These are phyloP conservation scores for Fusarium nisikadoi DNA, from an alignment of 2,329 filamentous ascomycete species.

Conservation along the genomic window DNA sequence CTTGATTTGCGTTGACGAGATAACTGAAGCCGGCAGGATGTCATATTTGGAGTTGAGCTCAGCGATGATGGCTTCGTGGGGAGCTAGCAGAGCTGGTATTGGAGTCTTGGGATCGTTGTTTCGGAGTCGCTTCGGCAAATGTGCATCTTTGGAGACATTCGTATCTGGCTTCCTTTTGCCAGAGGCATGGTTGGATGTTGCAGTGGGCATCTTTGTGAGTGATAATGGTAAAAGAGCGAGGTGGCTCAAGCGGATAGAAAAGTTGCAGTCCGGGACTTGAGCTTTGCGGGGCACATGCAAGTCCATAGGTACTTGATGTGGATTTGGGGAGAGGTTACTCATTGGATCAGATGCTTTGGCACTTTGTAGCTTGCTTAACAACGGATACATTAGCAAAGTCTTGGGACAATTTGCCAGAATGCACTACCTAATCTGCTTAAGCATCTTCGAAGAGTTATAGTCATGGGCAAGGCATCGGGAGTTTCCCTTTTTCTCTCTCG, in stretches of 20 bases:
- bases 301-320: neutral
- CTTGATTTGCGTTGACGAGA: conserved; percentile 69
- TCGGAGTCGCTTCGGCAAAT: conserved; percentile 3
- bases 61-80: conserved; percentile 56
- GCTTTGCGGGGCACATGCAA: conserved; percentile 32
- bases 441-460: neutral
- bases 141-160: neutral
- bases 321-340: neutral
- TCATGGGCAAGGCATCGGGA: neutral
- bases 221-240: conserved; percentile 12
- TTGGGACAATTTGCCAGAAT: neutral
- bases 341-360: neutral
- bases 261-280: conserved; percentile 30
- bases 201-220: conserved; percentile 29
- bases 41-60: conserved; percentile 60
- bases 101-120: conserved; percentile 7
- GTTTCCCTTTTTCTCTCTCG: neutral
- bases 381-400: neutral
- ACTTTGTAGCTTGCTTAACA: neutral
- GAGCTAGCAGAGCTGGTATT: conserved; percentile 44
- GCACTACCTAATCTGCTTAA: neutral
- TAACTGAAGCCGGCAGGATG: conserved; percentile 63
- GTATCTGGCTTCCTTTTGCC: conserved; percentile 35
- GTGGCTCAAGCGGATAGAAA: conserved; percentile 26
- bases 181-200: conserved; percentile 8